Conservation (phyloP, 495 filamentous ascomycete genomes). For the Aspergillus taichungensis region DNA sequence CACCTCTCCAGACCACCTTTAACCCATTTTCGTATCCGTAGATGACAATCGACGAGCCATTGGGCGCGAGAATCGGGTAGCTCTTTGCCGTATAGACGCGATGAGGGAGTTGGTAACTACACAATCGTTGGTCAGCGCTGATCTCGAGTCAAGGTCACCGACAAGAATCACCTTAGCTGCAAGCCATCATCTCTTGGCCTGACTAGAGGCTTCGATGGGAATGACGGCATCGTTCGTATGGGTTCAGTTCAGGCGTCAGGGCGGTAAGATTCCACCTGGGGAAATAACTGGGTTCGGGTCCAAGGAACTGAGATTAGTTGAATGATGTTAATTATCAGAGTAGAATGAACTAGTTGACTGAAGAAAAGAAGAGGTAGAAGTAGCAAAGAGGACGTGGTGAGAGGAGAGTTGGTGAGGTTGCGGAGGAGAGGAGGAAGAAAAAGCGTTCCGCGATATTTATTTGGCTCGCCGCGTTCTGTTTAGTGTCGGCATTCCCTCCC, state of each 20-base stretch:
- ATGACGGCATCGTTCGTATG: slow-evolving; percentile 26
- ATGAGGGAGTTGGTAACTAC: slow-evolving; percentile 67
- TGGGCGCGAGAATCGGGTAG: slow-evolving; percentile 69
- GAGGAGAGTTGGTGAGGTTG: neutral
- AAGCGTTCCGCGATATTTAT: slow-evolving; percentile 4
- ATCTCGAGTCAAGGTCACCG: neutral
- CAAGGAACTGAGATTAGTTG: too few relatives aligned
- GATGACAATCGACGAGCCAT: slow-evolving; percentile 75
- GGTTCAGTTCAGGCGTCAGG: neutral
- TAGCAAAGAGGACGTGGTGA: neutral
- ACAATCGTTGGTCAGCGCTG: slow-evolving; percentile 5
- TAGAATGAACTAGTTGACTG: neutral
- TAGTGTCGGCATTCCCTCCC: neutral
- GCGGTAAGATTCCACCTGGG: too few relatives aligned
- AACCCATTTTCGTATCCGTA: slow-evolving; percentile 77
- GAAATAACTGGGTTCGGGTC: too few relatives aligned
- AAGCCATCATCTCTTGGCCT: slow-evolving; percentile 35
- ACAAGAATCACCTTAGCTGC: slow-evolving; percentile 41
- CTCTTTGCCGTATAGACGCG: slow-evolving; percentile 63
- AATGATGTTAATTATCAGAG: neutral
- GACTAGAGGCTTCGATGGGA: slow-evolving; percentile 30
- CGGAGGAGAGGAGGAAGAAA: slow-evolving; percentile 13
- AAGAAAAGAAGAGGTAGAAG: neutral
- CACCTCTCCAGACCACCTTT: slow-evolving; percentile 73
- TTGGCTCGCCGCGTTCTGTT: slow-evolving; percentile 5